Evolutionary conservation across 257 asterid species (phyloP), one percentile per base, ranked within the genome.

Genomic region (Solanum tarapatanum): DNA sequence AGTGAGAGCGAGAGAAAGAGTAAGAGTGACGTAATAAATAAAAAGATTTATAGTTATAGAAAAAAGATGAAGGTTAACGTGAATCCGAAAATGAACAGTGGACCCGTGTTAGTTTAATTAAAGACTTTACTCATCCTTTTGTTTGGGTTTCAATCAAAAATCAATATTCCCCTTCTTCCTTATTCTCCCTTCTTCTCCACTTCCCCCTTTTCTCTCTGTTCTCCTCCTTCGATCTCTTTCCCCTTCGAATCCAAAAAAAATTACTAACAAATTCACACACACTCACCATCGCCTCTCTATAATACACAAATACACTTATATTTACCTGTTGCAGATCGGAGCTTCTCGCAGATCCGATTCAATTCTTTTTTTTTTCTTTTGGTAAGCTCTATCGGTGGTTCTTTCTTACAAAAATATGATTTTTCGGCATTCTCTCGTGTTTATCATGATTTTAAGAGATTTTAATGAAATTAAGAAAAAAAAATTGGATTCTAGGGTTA

Each of bases 301-400:
- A 39, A 84, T 58, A 14, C 58, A 72, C 43, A 24, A 26, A 69
- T 32, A 83, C 64, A 69, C 26, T 26, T 32, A 28, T 11, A 37
- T 45, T 35, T 48, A 62, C 58, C 62, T 84, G 72, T 74, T 87
- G 85, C 89, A 84, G 93, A 95, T 94, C 94, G 94, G 87, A 74
- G 89, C 88, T 86, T 90, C 83, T 82, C 60, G 88, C 85, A 90
- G 94, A 92, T 92, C 95, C 92, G 86, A 84, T 88, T 86, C 45
- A 45, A 14, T 85, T 89, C 62, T 74, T 82, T 41, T 80, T 80
- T 72, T 74, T 26, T 48, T 9, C 58, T 11, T 48, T 82, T 48
- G 91, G 94, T 89, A 89, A 89, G 92, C 89, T 89, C 26, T 82
- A 11, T 84, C 17, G 10, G 24, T 2, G 37, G 33, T 23, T 84